Evolutionary conservation across 2,329 filamentous ascomycete genomes (phyloP).

Genomic region (Neopestalotiopsis rosae): DNA sequence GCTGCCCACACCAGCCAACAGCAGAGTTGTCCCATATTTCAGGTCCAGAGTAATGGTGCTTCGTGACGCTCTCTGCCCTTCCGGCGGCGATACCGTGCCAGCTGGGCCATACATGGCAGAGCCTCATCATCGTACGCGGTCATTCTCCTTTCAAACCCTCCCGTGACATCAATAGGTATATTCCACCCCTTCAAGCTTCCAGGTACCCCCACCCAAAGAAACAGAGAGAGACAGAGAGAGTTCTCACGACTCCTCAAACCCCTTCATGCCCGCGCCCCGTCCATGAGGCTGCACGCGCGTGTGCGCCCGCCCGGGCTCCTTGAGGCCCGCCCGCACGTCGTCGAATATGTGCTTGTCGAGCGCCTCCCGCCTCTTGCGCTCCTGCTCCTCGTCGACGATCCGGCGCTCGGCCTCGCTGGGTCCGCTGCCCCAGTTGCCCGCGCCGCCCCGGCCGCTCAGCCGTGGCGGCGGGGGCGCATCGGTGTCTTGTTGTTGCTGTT

Average conservation of each 20-base stretch:
- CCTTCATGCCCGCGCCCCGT: neutral
- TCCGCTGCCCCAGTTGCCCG: conserved; percentile 54
- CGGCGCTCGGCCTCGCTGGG: conserved; percentile 10
- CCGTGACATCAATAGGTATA: no score
- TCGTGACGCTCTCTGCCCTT: no score
- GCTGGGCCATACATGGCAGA: no score
- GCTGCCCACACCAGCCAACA: no score
- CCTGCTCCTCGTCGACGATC: conserved; percentile 30
- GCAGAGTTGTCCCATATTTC: no score
- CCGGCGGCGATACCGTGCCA: no score
- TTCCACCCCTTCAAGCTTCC: no score
- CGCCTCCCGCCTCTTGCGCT: conserved; percentile 31
- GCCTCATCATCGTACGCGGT: no score
- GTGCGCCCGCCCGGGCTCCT: conserved; percentile 31
- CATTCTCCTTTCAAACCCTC: no score
- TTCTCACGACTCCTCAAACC: conserved; percentile 3
- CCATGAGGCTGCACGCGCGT: conserved; percentile 15
- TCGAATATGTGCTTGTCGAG: conserved; percentile 33
- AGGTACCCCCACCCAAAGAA: no score
- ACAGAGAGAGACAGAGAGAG: no score
- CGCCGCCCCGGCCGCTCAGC: conserved; percentile 57
- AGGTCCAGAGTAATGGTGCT: no score
- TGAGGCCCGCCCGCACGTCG: conserved; percentile 33
- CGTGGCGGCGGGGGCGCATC: neutral
- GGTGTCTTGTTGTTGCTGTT: neutral